These are phyloP conservation scores for Corrigiola litoralis DNA, from an alignment of 179 eudicot species.

Conservation along the genomic window DNA sequence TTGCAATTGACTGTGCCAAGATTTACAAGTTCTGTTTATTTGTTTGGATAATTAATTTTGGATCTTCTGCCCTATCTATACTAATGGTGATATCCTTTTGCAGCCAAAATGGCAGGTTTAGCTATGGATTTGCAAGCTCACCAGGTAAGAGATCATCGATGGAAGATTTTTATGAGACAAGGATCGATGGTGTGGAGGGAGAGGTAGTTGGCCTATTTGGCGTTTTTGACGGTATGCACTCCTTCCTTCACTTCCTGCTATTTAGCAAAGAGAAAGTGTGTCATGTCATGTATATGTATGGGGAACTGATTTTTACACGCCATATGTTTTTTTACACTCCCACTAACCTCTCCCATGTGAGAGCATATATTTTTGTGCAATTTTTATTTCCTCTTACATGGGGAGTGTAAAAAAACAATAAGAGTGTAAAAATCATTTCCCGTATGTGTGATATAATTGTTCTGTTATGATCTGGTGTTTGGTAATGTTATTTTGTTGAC, in stretches of 20 bases:
- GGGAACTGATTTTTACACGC: no score
- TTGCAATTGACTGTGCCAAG: no score
- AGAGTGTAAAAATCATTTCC: no score
- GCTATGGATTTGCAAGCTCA: constrained; percentile 97
- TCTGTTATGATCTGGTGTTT: no score
- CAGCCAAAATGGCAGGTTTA: constrained; percentile 89
- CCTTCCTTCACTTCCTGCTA: constrained; percentile 6
- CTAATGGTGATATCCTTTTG: constrained; percentile 4
- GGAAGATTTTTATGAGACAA: constrained; percentile 98
- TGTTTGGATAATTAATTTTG: not conserved
- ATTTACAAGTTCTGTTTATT: not conserved
- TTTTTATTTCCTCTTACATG: no score
- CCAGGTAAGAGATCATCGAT: constrained; percentile 98
- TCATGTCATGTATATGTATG: no score
- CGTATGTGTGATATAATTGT: no score
- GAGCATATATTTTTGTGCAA: no score
- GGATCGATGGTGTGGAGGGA: constrained; percentile 94
- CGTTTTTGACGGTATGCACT: constrained; percentile 77
- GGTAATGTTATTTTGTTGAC: no score
- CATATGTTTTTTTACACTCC: no score
- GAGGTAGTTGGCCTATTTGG: constrained; percentile 93
- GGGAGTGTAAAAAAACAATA: no score
- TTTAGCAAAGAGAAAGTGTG: not conserved
- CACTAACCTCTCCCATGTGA: no score
- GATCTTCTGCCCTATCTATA: not conserved